Evolutionary conservation across 805 yeast genomes (phyloP), one percentile per base, ranked within the genome.

Genomic region (Pichia occidentalis): DNA sequence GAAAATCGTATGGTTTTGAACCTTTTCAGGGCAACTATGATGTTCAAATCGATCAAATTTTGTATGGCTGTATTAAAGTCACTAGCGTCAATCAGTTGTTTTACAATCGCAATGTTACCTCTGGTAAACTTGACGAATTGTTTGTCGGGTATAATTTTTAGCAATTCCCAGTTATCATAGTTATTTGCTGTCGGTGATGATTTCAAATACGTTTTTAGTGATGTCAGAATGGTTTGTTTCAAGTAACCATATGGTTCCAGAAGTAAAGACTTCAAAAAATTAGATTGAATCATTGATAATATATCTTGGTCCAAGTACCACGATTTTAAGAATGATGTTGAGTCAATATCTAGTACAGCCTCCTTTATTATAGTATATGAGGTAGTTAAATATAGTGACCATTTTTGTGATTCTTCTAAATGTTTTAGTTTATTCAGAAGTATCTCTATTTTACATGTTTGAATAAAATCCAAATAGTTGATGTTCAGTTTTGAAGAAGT

Each of bases 1-100:
- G 34, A 12, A 2, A 57, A 5, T 27, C 37, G 21, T 5, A 58
- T 39, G n/a, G 38, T 49, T 5, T 18, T 16, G 24, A 54, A 59
- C 11, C 43, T 32, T 18, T 31, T 42, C 1, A 61, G 53, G 1
- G 52, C 32, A 3, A 48, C 28, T 4, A 53, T 34, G 6, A 59
- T 34, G 33, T 57, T 50, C 27, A 37, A 39, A 32, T 51, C 55
- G 11, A 52, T n/a, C 12, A 53, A 5, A 24, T 45, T 45, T 20
- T 30, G 26, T n/a, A 34, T 37, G 10, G 40, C 32, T 16, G 24
- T 27, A 16, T 29, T 16, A 31, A 18, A 42, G 14, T 42, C 23
- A 13, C 14, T 18, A 7, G 27, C 29, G 10, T 24, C 23, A 17
- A 14, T 23, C 18, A 5, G 11, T 18, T 24, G 9, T n/a, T 12